A percentile compares a stretch with the other conserved stretches of the same genome.
These are phyloP conservation scores for Ampelocalamus luodianensis DNA, from an alignment of 176 grass and related monocot genomes.

Conservation along the genomic window DNA sequence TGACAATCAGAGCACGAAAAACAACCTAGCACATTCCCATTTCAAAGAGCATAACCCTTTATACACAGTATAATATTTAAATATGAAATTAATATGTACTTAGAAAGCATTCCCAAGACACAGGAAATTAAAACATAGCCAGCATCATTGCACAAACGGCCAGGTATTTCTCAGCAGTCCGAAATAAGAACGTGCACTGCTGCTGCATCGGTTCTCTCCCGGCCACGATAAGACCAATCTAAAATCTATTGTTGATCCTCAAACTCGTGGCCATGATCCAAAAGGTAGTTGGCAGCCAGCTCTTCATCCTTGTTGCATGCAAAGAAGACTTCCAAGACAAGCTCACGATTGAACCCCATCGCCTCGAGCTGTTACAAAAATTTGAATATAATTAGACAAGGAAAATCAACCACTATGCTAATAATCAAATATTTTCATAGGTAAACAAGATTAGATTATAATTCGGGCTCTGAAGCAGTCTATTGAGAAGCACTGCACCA, in stretches of 20 bases:
- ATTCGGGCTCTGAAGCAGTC: neutral
- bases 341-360: slow-evolving; percentile 89
- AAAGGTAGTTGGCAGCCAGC: slow-evolving; percentile 91
- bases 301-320: slow-evolving; percentile 99
- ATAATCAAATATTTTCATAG: neutral
- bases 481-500: neutral
- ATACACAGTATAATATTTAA: slow-evolving; percentile 42
- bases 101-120: slow-evolving; percentile 55
- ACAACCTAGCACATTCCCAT: neutral
- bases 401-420: neutral
- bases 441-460: neutral
- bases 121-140: slow-evolving; percentile 44
- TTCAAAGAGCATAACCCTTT: slow-evolving; percentile 11
- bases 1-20: neutral
- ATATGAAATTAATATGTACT: slow-evolving; percentile 72
- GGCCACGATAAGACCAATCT: slow-evolving; percentile 11
- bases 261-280: slow-evolving; percentile 93
- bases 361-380: slow-evolving; percentile 74
- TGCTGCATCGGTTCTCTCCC: neutral
- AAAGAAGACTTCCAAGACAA: slow-evolving; percentile 97
- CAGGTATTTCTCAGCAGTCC: slow-evolving; percentile 45
- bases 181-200: slow-evolving; percentile 47
- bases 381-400: neutral
- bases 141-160: slow-evolving; percentile 37
- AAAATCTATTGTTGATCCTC: slow-evolving; percentile 67